These are phyloP conservation scores for Hyphopichia buzzinii DNA, from an alignment of 1,139 yeast species.

Conservation along the genomic window DNA sequence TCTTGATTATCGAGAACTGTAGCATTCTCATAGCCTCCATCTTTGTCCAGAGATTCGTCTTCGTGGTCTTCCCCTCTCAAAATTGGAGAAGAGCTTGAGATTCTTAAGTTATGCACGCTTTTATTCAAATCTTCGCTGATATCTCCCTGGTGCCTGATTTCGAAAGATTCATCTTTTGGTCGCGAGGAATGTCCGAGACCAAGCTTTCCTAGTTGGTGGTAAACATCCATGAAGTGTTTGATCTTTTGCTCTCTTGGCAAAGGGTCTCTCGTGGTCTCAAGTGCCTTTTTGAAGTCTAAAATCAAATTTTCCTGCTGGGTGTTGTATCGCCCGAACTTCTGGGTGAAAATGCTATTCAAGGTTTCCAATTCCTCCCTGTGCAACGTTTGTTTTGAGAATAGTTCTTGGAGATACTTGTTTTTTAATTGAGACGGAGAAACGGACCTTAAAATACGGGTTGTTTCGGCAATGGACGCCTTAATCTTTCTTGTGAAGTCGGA, in stretches of 20 bases:
- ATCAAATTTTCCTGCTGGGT: background rate
- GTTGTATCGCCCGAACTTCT: background rate
- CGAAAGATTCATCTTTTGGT: slow-evolving; percentile 14
- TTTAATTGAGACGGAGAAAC: background rate
- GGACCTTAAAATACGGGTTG: background rate
- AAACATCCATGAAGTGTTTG: slow-evolving; percentile 1
- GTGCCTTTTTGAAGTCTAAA: slow-evolving; percentile 1
- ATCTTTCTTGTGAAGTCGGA: background rate
- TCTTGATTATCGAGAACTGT: too few relatives aligned
- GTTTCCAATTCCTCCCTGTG: background rate
- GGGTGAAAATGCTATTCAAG: slow-evolving; percentile 1
- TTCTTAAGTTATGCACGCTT: slow-evolving; percentile 12
- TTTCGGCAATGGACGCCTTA: background rate
- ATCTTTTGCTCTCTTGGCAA: background rate
- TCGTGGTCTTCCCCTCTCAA: too few relatives aligned
- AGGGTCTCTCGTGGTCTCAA: background rate
- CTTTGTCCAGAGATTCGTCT: too few relatives aligned
- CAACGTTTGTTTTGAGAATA: slow-evolving; percentile 1
- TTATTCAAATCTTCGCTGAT: slow-evolving; percentile 11
- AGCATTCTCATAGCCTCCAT: too few relatives aligned
- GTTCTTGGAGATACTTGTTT: slow-evolving; percentile 1
- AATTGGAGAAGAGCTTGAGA: too few relatives aligned
- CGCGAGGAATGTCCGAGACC: slow-evolving; percentile 3
- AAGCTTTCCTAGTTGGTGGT: background rate
- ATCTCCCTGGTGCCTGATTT: slow-evolving; percentile 10